phyloP scores from a whole-genome alignment of 192 early-diverging fungal species.

The Allomyces javanicus region DNA sequence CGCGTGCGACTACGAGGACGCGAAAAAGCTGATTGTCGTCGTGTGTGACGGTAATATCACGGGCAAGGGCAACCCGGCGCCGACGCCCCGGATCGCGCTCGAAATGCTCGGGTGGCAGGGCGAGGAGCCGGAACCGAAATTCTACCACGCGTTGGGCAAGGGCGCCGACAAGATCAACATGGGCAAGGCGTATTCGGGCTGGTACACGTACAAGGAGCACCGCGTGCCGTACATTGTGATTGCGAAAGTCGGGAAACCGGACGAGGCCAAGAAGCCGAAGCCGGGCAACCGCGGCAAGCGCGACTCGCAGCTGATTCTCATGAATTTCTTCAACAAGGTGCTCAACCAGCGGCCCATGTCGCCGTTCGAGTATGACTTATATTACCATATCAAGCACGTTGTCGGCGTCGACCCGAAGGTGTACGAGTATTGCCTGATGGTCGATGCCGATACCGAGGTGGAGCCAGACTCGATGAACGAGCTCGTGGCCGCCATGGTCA shows the following conservation, averaged over 20 bases:
- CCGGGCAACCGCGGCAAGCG: constrained; percentile 12
- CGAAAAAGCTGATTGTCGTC: constrained; percentile 4
- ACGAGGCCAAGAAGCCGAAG: constrained; percentile 7
- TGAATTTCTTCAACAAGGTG: constrained; percentile 7
- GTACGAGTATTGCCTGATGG: constrained; percentile 4
- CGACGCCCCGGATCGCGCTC: constrained; percentile 8
- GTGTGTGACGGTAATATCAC: constrained; percentile 3
- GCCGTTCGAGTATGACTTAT: constrained; percentile 6
- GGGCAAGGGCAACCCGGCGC: constrained; percentile 4
- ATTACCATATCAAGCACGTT: constrained; percentile 2
- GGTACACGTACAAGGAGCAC: constrained; percentile 4
- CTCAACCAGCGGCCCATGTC: constrained; percentile 5
- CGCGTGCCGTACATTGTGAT: constrained; percentile 2
- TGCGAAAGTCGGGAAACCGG: constrained; percentile 1
- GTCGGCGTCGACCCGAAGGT: constrained; percentile 3
- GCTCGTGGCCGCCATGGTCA: constrained; percentile 6
- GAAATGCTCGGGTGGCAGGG: constrained; percentile 3
- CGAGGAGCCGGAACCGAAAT: constrained; percentile 2
- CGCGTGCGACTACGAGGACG: constrained; percentile 1
- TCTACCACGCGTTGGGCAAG: constrained; percentile 4
- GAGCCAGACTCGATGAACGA: constrained; percentile 5
- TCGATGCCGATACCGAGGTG: constrained; percentile 6
- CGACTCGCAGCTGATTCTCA: constrained; percentile 12
- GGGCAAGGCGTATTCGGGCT: constrained; percentile 7
- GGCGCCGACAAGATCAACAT: constrained; percentile 3